phyloP scores from a whole-genome alignment of 768 basidiomycete species.

The Macrolepiota albuminosa region DNA sequence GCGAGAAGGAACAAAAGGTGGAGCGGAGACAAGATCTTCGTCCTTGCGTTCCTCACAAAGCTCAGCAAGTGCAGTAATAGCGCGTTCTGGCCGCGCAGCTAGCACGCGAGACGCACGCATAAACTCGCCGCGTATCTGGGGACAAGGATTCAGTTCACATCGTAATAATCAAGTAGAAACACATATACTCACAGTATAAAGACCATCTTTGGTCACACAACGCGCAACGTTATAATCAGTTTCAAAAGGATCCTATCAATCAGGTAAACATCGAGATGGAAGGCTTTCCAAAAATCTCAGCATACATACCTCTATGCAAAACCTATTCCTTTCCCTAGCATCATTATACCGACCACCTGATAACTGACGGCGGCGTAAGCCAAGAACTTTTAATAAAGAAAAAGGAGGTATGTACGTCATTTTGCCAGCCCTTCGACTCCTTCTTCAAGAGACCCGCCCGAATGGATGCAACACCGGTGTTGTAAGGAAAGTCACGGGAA shows the following conservation, averaged over 20 bases:
- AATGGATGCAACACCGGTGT: slow-evolving; percentile 88
- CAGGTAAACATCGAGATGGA: not conserved
- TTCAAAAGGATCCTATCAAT: slow-evolving; percentile 92
- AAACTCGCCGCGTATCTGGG: slow-evolving; percentile 94
- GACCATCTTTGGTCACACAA: slow-evolving; percentile 93
- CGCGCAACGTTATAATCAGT: slow-evolving; percentile 94
- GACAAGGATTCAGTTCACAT: slow-evolving; percentile 8
- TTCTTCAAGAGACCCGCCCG: slow-evolving; percentile 86
- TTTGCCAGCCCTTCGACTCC: slow-evolving; percentile 91
- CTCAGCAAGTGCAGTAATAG: slow-evolving; percentile 76
- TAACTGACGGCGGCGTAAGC: slow-evolving; percentile 28
- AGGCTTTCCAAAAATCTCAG: not conserved
- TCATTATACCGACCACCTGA: slow-evolving; percentile 57
- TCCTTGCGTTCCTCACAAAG: slow-evolving; percentile 88
- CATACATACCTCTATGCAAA: slow-evolving; percentile 84
- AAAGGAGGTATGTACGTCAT: slow-evolving; percentile 57
- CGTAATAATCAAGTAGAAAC: not conserved
- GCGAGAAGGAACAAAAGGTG: slow-evolving; percentile 37
- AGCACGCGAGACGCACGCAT: slow-evolving; percentile 93
- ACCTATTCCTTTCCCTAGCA: slow-evolving; percentile 83
- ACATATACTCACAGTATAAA: slow-evolving; percentile 73
- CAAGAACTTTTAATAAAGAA: not conserved
- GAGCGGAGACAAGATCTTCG: slow-evolving; percentile 53
- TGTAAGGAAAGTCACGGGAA: slow-evolving; percentile 89
- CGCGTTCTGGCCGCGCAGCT: slow-evolving; percentile 72